Conservation (phyloP, 257 asterid genomes). For the Ophiorrhiza pumila region DNA sequence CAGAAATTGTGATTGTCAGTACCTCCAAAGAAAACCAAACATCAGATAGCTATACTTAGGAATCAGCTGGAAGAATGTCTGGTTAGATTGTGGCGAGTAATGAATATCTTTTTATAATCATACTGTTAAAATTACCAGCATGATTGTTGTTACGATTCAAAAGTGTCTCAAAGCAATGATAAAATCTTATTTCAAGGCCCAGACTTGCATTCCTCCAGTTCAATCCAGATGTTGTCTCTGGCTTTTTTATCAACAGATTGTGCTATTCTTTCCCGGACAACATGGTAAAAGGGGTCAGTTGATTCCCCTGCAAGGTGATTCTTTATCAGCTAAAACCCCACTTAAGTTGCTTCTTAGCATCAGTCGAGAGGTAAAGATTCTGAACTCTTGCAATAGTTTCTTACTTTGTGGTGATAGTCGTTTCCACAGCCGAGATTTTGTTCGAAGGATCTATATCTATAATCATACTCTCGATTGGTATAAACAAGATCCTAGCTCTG, state of each 20-base stretch:
- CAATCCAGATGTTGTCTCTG: no score
- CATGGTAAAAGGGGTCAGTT: no score
- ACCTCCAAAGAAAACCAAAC: no score
- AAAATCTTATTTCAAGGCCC: no score
- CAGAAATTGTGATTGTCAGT: no score
- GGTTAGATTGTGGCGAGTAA: not conserved
- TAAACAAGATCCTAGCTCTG: not conserved
- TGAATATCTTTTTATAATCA: not conserved
- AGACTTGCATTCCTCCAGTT: no score
- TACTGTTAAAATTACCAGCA: not conserved
- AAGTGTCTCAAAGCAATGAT: no score
- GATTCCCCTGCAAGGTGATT: no score
- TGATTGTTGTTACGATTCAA: not conserved
- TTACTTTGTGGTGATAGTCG: not conserved
- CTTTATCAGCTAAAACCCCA: no score
- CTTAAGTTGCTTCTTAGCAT: not conserved
- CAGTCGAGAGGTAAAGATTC: not conserved
- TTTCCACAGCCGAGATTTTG: no score
- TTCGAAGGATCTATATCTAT: not conserved
- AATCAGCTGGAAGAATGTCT: not conserved
- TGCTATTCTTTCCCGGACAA: no score
- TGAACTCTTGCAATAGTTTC: not conserved
- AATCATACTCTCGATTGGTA: not conserved
- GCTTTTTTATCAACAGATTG: no score
- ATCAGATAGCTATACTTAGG: not conserved